Conservation (phyloP, 805 yeast genomes). For the Isabelozyma rhagii region DNA sequence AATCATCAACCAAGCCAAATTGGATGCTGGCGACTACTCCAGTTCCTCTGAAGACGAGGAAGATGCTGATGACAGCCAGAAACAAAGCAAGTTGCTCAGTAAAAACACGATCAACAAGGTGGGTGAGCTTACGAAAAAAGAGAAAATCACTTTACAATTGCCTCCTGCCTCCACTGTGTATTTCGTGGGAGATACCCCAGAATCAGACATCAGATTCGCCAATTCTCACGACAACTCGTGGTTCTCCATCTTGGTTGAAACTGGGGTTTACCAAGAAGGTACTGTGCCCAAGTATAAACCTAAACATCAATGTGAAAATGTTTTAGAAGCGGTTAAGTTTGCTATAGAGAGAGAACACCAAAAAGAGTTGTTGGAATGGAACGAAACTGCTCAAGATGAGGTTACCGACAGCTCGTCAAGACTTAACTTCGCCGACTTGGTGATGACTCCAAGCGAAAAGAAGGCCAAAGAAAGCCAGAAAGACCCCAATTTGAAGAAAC, state of each 20-base stretch:
- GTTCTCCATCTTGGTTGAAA: conserved; percentile 81
- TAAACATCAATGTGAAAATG: conserved; percentile 68
- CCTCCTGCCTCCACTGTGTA: conserved; percentile 86
- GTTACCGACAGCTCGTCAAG: conserved; percentile 14
- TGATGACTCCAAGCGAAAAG: conserved; percentile 42
- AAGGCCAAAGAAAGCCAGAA: conserved; percentile 8
- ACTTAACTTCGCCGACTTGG: conserved; percentile 43
- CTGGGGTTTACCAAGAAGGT: conserved; percentile 84
- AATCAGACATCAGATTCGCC: conserved; percentile 83
- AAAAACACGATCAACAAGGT: conserved; percentile 12
- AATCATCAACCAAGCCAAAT: conserved; percentile 39
- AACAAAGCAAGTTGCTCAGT: conserved; percentile 2
- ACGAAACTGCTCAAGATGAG: conserved; percentile 42
- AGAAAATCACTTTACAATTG: conserved; percentile 48
- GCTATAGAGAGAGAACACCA: conserved; percentile 81
- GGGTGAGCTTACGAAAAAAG: conserved; percentile 41
- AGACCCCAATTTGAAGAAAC: conserved; percentile 6
- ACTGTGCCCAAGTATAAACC: conserved; percentile 78
- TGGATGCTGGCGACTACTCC: conserved; percentile 31
- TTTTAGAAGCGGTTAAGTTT: conserved; percentile 76
- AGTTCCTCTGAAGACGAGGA: conserved; percentile 24
- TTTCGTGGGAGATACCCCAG: conserved; percentile 89
- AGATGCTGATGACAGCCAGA: conserved; percentile 4
- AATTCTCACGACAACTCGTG: conserved; percentile 82
- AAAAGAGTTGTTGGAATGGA: conserved; percentile 73